A percentile compares a stretch with the other conserved stretches of the same genome.
Conservation (phyloP, 2,329 filamentous ascomycete species). For the Alternaria postmessia region DNA sequence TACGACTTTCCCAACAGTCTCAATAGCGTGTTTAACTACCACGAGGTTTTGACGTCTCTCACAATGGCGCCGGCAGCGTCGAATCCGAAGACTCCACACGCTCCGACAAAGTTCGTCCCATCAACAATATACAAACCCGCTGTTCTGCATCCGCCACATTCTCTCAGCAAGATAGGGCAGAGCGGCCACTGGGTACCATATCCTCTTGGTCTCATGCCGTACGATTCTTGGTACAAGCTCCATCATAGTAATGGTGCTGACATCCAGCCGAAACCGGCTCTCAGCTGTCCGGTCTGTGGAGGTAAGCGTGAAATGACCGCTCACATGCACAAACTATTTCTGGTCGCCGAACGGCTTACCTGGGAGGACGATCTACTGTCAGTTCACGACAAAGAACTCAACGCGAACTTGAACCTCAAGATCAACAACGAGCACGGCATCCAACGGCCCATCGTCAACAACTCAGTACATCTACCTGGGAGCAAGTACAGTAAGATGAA, state of each 20-base stretch:
- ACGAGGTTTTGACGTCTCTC: too few relatives aligned
- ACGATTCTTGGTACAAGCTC: slow-evolving; percentile 33
- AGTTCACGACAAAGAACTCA: slow-evolving; percentile 27
- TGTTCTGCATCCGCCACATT: slow-evolving; percentile 15
- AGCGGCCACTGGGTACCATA: slow-evolving; percentile 38
- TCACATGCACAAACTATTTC: slow-evolving; percentile 40
- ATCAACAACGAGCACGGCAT: slow-evolving; percentile 42
- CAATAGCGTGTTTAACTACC: too few relatives aligned
- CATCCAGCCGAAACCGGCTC: slow-evolving; percentile 9
- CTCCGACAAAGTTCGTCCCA: too few relatives aligned
- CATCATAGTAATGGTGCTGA: slow-evolving; percentile 21
- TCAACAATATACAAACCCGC: background rate
- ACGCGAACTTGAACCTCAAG: slow-evolving; percentile 36
- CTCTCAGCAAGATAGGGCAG: slow-evolving; percentile 28
- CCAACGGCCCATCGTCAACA: slow-evolving; percentile 29
- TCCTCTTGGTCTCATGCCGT: slow-evolving; percentile 17
- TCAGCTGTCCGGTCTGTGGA: slow-evolving; percentile 29
- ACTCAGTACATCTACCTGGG: slow-evolving; percentile 28
- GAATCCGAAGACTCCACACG: background rate
- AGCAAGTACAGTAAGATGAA: slow-evolving; percentile 31
- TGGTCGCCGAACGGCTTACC: slow-evolving; percentile 38
- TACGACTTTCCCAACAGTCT: too few relatives aligned
- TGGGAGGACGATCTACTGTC: slow-evolving; percentile 30
- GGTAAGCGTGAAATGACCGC: slow-evolving; percentile 21
- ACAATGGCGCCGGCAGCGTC: background rate